These are phyloP conservation scores for Drechslera avenae DNA, from an alignment of 2,329 filamentous ascomycete genomes.

Conservation along the genomic window DNA sequence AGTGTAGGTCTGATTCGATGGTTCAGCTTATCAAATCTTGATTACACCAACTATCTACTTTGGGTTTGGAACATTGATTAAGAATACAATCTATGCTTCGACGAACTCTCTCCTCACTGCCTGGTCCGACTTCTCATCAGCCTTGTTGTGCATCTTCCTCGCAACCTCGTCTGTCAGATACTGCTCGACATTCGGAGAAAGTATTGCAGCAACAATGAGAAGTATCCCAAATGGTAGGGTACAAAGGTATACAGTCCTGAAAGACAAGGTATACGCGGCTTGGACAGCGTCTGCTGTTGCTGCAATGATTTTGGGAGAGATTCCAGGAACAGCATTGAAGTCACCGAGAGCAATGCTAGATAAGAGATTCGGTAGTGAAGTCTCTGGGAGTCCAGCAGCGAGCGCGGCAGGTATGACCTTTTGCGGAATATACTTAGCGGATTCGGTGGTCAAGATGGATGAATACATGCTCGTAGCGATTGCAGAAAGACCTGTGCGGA, in stretches of 20 bases:
- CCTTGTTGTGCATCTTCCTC: slow-evolving; percentile 48
- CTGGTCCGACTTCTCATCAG: slow-evolving; percentile 15
- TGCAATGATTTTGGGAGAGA: slow-evolving; percentile 31
- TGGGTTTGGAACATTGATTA: no score
- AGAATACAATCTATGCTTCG: slow-evolving; percentile 1
- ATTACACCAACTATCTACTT: no score
- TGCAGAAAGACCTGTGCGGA: slow-evolving; percentile 34
- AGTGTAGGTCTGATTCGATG: no score
- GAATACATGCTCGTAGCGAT: slow-evolving; percentile 40
- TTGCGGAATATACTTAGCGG: slow-evolving; percentile 32
- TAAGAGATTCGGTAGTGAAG: slow-evolving; percentile 29
- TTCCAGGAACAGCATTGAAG: slow-evolving; percentile 33
- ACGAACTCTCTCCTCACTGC: slow-evolving; percentile 22
- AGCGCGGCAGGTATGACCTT: slow-evolving; percentile 35
- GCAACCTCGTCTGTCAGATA: slow-evolving; percentile 53
- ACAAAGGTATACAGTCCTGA: slow-evolving; percentile 54
- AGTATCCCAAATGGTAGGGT: slow-evolving; percentile 46
- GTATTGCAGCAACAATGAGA: slow-evolving; percentile 45
- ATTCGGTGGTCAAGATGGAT: slow-evolving; percentile 37
- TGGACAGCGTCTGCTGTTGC: slow-evolving; percentile 45
- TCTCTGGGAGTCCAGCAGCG: slow-evolving; percentile 30
- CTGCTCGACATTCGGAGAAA: slow-evolving; percentile 52
- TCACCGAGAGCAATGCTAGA: slow-evolving; percentile 29
- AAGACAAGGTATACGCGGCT: slow-evolving; percentile 52
- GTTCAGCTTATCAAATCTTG: no score